Evolutionary conservation across 2,329 filamentous ascomycete species (phyloP).

Genomic region (Aspergillus sp.): DNA sequence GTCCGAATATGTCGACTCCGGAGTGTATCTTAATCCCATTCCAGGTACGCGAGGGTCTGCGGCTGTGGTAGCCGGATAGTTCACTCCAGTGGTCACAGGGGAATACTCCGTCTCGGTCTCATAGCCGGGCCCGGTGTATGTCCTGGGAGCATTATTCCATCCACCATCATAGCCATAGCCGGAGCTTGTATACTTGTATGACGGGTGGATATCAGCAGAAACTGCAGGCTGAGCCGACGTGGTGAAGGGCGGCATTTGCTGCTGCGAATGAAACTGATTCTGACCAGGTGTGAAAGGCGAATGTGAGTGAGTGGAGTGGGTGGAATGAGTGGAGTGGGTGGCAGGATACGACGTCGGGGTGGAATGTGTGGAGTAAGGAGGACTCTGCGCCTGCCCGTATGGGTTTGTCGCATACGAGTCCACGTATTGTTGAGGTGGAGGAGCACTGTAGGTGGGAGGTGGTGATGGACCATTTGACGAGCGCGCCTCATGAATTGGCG

Average conservation of each 20-base stretch:
- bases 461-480: slow-evolving; percentile 33
- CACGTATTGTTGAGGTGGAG: slow-evolving; percentile 25
- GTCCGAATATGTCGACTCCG: slow-evolving; percentile 30
- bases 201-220: slow-evolving; percentile 32
- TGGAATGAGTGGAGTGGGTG: slow-evolving; percentile 25
- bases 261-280: slow-evolving; percentile 29
- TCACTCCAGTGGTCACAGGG: slow-evolving; percentile 34
- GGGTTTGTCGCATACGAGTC: slow-evolving; percentile 29
- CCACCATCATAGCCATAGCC: slow-evolving; percentile 32
- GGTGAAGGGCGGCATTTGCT: slow-evolving; percentile 24
- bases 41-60: slow-evolving; percentile 34
- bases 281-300: slow-evolving; percentile 30
- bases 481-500: slow-evolving; percentile 31
- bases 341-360: slow-evolving; percentile 25
- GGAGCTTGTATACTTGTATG: slow-evolving; percentile 33
- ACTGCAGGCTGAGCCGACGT: slow-evolving; percentile 31
- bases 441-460: slow-evolving; percentile 28
- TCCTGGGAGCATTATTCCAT: slow-evolving; percentile 34
- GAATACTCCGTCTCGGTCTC: slow-evolving; percentile 37
- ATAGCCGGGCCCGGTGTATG: slow-evolving; percentile 35
- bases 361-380: slow-evolving; percentile 30
- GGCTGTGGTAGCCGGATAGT: slow-evolving; percentile 35
- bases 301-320: slow-evolving; percentile 23
- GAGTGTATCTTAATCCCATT: slow-evolving; percentile 39
- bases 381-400: slow-evolving; percentile 27